Evolutionary conservation across 495 filamentous ascomycete genomes (phyloP), one percentile per base, ranked within the genome.

Genomic region (Hypoxylon lenormandii): DNA sequence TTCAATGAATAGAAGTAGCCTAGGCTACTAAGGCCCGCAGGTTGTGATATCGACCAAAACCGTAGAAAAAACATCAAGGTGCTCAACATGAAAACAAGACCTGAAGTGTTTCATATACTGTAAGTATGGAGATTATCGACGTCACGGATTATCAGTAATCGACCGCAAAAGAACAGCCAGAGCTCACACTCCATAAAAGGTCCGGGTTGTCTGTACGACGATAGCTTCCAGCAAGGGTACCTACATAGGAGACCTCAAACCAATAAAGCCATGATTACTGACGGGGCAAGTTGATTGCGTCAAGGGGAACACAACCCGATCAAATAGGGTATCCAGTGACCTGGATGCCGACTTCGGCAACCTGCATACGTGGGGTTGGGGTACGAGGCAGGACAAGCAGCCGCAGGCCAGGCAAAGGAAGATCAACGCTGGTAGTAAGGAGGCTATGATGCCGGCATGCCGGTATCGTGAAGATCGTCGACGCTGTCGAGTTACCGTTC

Each of bases 261-360:
- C 16, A 21, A 58, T 11, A 23, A 37, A 40, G 58, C 64, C 36
- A 60, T 51, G 46, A 40, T 48, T 43, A 28, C 28, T 54, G 52
- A 63, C 28, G 46, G 45, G 49, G 64, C 59, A 68, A 23, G 57
- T 56, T 21, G 30, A 72, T 72, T 63, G 69, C 69, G 53, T 67
- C 69, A 72, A 68, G 59, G 69, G 69, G 64, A 72, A 59, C 52
- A 66, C 60, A 55, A 66, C 48, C 51, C 42, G 63, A 64, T 59
- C 56, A 37, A 62, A 63, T 71, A 66, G 23, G 52, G 62, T 71
- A 56, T 59, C 69, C 69, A 60, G 59, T 13, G 47, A 57, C 62
- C 58, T 60, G 69, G 69, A 45, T 56, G 63, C 69, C 69, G 69
- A 72, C 69, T 63, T 72, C 69, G 69, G 69, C 64, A 62, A 26